A percentile compares a stretch with the other conserved stretches of the same genome.
phyloP scores from a whole-genome alignment of 139 green algal species.

The Tetraselmis striata region DNA sequence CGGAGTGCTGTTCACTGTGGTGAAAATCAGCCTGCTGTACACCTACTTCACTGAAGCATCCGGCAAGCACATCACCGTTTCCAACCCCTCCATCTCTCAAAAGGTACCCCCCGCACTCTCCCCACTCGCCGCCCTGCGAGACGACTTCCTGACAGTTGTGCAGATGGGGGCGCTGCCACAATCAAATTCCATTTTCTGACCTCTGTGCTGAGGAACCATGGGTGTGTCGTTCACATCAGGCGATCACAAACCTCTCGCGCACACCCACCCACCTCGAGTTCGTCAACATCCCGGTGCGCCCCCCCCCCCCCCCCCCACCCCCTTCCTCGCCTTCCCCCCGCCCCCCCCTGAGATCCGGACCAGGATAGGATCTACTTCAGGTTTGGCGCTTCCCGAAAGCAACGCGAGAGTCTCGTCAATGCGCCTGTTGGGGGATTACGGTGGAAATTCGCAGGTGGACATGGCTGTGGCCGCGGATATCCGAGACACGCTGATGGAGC shows the following conservation, averaged over 20 bases:
- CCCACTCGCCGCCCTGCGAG: not conserved
- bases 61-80: not conserved
- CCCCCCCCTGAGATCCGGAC: no score
- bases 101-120: not conserved
- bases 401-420: no score
- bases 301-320: no score
- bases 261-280: not conserved
- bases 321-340: no score
- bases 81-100: not conserved
- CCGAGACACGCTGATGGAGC: not conserved
- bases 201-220: no score
- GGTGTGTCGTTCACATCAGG: not conserved
- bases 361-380: no score
- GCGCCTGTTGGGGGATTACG: no score
- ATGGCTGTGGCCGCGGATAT: not conserved
- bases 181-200: no score
- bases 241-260: not conserved
- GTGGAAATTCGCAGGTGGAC: not conserved
- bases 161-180: no score
- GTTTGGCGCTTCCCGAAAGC: no score
- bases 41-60: not conserved
- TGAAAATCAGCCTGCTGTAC: not conserved
- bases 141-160: not conserved
- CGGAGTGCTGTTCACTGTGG: not conserved
- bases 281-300: not conserved